phyloP scores from a whole-genome alignment of 495 filamentous ascomycete species.

The Schizothecium vesticola region DNA sequence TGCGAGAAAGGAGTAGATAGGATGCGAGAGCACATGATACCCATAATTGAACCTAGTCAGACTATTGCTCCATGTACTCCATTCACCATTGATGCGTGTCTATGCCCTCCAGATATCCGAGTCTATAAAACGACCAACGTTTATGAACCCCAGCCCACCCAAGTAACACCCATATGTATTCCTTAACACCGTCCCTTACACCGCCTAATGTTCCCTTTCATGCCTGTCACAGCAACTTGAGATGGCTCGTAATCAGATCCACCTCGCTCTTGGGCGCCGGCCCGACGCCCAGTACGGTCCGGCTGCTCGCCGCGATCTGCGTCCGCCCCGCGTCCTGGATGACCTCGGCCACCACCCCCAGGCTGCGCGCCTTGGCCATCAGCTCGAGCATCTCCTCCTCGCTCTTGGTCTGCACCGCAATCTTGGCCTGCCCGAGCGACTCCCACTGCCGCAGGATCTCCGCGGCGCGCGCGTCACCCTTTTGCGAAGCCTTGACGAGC shows the following conservation, averaged over 20 bases:
- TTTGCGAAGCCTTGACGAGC: constrained; percentile 50
- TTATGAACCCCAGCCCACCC: neutral
- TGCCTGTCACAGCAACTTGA: constrained; percentile 70
- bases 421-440: constrained; percentile 76
- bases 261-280: constrained; percentile 83
- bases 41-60: constrained; percentile 7
- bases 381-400: constrained; percentile 77
- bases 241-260: constrained; percentile 75
- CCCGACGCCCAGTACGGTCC: constrained; percentile 85
- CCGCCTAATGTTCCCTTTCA: neutral
- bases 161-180: neutral
- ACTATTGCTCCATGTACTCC: neutral
- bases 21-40: constrained; percentile 24
- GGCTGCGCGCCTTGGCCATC: constrained; percentile 70
- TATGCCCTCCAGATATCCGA: neutral
- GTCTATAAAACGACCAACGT: neutral
- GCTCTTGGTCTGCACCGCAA: constrained; percentile 77
- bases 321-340: constrained; percentile 95
- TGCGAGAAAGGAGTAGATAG: constrained; percentile 40
- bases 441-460: constrained; percentile 83
- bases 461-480: constrained; percentile 43
- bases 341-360: constrained; percentile 81
- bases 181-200: neutral
- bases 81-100: neutral
- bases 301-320: constrained; percentile 88